Evolutionary conservation across 2,329 filamentous ascomycete genomes (phyloP), one percentile per base, ranked within the genome.

Genomic region (Fusarium setosum): DNA sequence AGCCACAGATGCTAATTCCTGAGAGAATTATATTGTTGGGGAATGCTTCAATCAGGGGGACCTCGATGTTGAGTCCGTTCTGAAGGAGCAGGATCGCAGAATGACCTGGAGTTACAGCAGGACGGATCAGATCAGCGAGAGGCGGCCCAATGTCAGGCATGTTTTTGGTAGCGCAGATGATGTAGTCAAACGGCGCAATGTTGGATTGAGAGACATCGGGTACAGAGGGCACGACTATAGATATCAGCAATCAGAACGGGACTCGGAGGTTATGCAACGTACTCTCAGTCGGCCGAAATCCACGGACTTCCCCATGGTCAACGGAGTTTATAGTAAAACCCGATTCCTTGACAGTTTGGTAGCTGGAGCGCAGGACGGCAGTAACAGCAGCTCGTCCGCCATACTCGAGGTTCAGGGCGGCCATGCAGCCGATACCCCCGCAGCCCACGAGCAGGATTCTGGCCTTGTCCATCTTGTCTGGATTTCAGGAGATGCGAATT

Each of bases 61-160:
- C 24, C 47, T 72, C 65, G 21, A 72, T 72, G 42, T 72, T 72
- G 20, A 72, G 66, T 9, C 70, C 70, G 29, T 72, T 72, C 42
- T 72, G 70, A 12, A 72, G 58, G 23, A 72, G 56, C 12, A 72
- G 17, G n/a, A 72, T 69, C 24, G 59, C 56, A 6, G 70, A 63
- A 24, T 61, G 54, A 7, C 63, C 58, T 2, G 49, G 51, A 3
- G 70, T 67, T 4, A 72, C 68, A 21, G 70, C 70, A 26, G 69
- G 61, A 12, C 61, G 55, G 15, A 72, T 57, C 15, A 72, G n/a
- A 21, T 72, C 69, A 9, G 61, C 57, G 9, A 72, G 18, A n/a
- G 53, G 20, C 4, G 32, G 45, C 24, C 61, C 63, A n/a, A 69
- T 49, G 17, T 67, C 69, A 21, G 70, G 68, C 35, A 65, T 63